Evolutionary conservation across 305 asterid species (phyloP).

Genomic region (Solanum hybrid): DNA sequence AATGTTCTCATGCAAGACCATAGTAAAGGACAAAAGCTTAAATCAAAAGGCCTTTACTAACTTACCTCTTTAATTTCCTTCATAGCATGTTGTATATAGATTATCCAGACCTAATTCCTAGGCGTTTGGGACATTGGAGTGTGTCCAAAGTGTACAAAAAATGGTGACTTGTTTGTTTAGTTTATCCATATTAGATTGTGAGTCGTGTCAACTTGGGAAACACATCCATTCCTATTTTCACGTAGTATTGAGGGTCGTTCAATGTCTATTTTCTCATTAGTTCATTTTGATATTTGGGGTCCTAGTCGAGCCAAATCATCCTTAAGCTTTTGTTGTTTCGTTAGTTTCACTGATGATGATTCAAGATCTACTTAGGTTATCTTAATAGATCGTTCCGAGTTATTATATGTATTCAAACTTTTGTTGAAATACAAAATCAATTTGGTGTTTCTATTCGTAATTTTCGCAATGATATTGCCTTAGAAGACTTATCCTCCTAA

Average conservation of each 20-base stretch:
- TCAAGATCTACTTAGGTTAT: not conserved
- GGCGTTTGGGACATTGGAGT: not conserved
- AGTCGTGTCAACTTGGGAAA: not conserved
- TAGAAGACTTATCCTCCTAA: not conserved
- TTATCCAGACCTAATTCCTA: not conserved
- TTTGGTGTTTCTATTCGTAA: not conserved
- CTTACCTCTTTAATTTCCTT: not conserved
- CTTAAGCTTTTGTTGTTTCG: not conserved
- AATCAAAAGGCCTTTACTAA: not conserved
- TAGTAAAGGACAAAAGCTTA: not conserved
- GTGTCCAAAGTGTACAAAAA: not conserved
- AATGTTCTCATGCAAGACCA: not conserved
- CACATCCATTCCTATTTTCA: not conserved
- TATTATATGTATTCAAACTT: not conserved
- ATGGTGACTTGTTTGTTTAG: not conserved
- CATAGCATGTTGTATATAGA: not conserved
- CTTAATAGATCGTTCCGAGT: not conserved
- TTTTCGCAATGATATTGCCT: not conserved
- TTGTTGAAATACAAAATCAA: not conserved
- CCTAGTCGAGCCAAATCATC: not conserved
- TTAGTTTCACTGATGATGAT: not conserved
- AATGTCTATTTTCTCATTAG: not conserved
- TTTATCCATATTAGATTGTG: not conserved
- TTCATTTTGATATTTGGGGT: not conserved
- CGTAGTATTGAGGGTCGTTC: not conserved